phyloP scores from a whole-genome alignment of 192 early-diverging fungal genomes.

The Coemansia sp. region DNA sequence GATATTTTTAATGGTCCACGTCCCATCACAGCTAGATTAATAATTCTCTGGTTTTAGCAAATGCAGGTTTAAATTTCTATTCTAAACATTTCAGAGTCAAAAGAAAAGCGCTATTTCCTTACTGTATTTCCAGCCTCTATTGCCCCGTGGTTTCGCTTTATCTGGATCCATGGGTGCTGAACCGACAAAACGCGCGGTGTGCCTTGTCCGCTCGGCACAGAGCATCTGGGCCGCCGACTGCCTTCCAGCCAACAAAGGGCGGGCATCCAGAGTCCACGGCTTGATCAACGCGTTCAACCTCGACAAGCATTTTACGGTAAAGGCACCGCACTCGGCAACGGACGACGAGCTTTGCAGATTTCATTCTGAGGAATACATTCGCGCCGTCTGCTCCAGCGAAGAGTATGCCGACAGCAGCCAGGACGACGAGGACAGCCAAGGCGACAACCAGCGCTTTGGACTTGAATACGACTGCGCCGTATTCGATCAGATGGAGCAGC shows the following conservation, averaged over 20 bases:
- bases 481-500: conserved; percentile 33
- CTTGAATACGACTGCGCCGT: conserved; percentile 46
- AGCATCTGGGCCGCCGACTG: conserved; percentile 40
- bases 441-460: conserved; percentile 23
- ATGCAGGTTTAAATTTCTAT: too few relatives aligned
- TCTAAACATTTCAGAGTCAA: too few relatives aligned
- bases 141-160: too few relatives aligned
- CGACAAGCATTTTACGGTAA: conserved; percentile 8
- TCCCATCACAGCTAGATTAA: too few relatives aligned
- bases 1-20: too few relatives aligned
- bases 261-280: conserved; percentile 48
- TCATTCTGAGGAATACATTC: conserved; percentile 41
- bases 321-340: conserved; percentile 19
- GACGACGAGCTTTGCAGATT: conserved; percentile 26
- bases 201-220: conserved; percentile 34
- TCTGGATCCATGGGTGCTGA: not conserved
- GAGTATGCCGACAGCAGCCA: not conserved
- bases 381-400: conserved; percentile 4
- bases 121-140: not conserved
- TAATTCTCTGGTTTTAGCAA: too few relatives aligned
- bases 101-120: too few relatives aligned
- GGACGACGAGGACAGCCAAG: not conserved
- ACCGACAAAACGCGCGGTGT: not conserved
- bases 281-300: conserved; percentile 45
- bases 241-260: conserved; percentile 39